phyloP scores from a whole-genome alignment of 140 eudicot genomes.

The Oenanthe javanica region DNA sequence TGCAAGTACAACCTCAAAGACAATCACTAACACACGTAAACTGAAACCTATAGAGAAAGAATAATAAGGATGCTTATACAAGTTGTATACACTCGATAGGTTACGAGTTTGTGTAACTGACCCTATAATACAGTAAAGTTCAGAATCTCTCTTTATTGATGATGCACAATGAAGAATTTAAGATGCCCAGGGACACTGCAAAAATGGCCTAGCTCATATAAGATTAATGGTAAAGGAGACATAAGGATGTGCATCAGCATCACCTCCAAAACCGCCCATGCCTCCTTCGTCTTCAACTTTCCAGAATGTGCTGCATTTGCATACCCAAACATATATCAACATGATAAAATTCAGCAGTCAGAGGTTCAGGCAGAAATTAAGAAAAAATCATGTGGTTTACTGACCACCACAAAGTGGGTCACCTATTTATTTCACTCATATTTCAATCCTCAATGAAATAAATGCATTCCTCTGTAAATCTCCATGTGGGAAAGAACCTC shows the following conservation, averaged over 20 bases:
- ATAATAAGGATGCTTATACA: not conserved
- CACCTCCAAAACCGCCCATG: constrained; percentile 71
- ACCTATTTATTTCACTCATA: constrained; percentile 4
- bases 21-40: not conserved
- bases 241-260: constrained; percentile 73
- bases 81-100: not conserved
- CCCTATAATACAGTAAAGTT: constrained; percentile 29
- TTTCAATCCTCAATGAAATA: too few species aligned
- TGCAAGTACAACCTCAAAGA: not conserved
- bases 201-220: constrained; percentile 27
- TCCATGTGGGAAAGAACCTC: constrained; percentile 12
- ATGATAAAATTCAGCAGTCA: constrained; percentile 6
- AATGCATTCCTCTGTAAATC: not conserved
- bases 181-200: constrained; percentile 8
- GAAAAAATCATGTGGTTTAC: constrained; percentile 19
- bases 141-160: not conserved
- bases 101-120: constrained; percentile 13
- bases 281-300: constrained; percentile 76
- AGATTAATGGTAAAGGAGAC: constrained; percentile 96
- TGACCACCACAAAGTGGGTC: constrained; percentile 19
- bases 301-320: constrained; percentile 72
- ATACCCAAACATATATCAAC: constrained; percentile 8
- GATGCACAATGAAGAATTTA: constrained; percentile 2
- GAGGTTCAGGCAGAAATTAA: constrained; percentile 7
- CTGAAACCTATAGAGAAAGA: constrained; percentile 1